Conservation (phyloP, 75 land plant species). For the Isoetes taiwanensis region DNA sequence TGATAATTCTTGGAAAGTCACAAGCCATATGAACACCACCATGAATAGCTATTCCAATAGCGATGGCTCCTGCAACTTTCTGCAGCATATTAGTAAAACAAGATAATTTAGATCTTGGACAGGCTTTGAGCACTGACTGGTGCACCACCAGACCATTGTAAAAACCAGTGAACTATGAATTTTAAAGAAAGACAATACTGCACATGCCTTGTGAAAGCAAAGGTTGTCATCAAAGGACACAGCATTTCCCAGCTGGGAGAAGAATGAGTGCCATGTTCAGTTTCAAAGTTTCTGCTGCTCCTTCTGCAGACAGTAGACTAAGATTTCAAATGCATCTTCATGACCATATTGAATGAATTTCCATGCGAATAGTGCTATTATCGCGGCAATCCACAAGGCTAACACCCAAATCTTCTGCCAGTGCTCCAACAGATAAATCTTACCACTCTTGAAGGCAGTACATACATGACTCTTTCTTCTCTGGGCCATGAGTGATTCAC, state of each 20-base stretch:
- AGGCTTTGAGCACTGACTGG: not conserved
- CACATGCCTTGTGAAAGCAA: not conserved
- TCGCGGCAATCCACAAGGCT: not conserved
- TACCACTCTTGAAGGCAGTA: not conserved
- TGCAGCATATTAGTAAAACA: not conserved
- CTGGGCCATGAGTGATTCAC: too few relatives aligned
- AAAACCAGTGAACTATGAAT: not conserved
- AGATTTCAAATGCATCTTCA: not conserved
- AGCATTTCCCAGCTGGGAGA: not conserved
- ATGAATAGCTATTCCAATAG: not conserved
- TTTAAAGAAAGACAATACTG: not conserved
- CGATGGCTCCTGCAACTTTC: not conserved
- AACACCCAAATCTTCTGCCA: constrained; percentile 1
- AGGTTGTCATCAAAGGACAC: constrained; percentile 1
- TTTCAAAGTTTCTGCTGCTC: constrained; percentile 3
- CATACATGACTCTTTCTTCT: not conserved
- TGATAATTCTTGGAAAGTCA: not conserved
- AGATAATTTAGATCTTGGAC: not conserved
- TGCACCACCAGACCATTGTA: not conserved
- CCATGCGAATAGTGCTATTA: not conserved
- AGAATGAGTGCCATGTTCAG: not conserved
- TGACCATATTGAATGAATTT: not conserved
- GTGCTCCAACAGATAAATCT: not conserved
- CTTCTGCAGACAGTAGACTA: constrained; percentile 1
- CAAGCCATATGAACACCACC: not conserved